These are phyloP conservation scores for Lepidium aucheri DNA, from an alignment of 345 rosid genomes.

Conservation along the genomic window DNA sequence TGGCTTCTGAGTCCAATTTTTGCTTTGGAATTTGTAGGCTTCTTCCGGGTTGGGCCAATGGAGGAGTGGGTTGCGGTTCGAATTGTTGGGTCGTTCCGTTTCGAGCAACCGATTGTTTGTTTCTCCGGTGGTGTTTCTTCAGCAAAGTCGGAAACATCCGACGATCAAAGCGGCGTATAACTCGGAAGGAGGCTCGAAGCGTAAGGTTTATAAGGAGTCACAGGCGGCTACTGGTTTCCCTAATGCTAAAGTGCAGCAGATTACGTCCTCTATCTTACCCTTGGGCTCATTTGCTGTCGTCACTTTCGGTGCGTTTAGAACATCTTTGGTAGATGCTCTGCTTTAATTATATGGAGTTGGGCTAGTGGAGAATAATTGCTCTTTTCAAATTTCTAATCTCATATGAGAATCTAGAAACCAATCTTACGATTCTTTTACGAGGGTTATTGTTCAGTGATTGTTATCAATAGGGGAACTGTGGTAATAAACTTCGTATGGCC, in stretches of 20 bases:
- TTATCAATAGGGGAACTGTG: neutral
- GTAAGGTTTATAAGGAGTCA: slow-evolving; percentile 56
- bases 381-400: too few relatives aligned
- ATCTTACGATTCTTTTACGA: too few relatives aligned
- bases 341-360: too few relatives aligned
- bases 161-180: slow-evolving; percentile 43
- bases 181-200: slow-evolving; percentile 37
- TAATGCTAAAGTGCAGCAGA: slow-evolving; percentile 46
- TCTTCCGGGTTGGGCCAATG: slow-evolving; percentile 19
- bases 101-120: slow-evolving; percentile 12
- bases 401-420: too few relatives aligned
- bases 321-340: too few relatives aligned
- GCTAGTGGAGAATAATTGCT: too few relatives aligned
- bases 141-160: slow-evolving; percentile 33
- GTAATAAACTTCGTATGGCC: neutral
- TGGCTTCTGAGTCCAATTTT: neutral
- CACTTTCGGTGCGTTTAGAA: slow-evolving; percentile 40
- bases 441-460: neutral
- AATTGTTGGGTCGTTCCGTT: slow-evolving; percentile 12
- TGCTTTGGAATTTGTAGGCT: slow-evolving; percentile 21
- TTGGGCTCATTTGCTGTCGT: slow-evolving; percentile 49
- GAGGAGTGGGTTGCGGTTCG: slow-evolving; percentile 19
- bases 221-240: slow-evolving; percentile 41
- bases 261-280: slow-evolving; percentile 50
- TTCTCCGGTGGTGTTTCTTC: slow-evolving; percentile 20